These are phyloP conservation scores for Solanum etuberosum DNA, from an alignment of 257 asterid genomes.

Conservation along the genomic window DNA sequence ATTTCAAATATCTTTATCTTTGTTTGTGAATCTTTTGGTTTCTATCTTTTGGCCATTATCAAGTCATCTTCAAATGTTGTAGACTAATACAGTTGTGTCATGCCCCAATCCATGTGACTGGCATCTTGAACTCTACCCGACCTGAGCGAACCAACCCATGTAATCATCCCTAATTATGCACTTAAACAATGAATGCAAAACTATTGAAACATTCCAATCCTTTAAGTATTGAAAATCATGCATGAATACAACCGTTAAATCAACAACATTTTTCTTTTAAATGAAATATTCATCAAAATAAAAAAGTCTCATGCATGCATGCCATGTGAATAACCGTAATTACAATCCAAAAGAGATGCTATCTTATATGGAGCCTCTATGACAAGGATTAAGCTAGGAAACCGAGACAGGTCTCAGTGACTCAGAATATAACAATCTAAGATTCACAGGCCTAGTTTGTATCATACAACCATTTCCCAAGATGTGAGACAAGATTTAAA, in stretches of 20 bases:
- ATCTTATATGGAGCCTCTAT: not conserved
- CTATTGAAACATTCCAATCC: not conserved
- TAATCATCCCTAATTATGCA: not conserved
- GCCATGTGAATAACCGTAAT: not conserved
- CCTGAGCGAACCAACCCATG: not conserved
- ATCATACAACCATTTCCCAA: not conserved
- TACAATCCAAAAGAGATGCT: not conserved
- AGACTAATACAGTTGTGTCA: not conserved
- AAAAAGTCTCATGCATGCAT: not conserved
- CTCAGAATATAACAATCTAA: not conserved
- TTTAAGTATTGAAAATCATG: not conserved
- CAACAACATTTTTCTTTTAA: not conserved
- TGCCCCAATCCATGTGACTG: not conserved
- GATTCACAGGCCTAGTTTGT: not conserved
- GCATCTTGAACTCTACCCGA: not conserved
- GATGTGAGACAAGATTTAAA: not conserved
- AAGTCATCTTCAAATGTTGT: not conserved
- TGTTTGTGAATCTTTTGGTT: not conserved
- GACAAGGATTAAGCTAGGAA: not conserved
- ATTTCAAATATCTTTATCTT: slow-evolving; percentile 1
- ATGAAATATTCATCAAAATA: not conserved
- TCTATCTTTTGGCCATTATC: not conserved
- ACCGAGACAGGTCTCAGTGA: not conserved
- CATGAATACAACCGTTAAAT: not conserved
- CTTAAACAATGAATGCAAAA: not conserved